A percentile compares a stretch with the other conserved stretches of the same genome.
phyloP scores from a whole-genome alignment of 345 rosid species.

The Eucalyptus sideroxylon region DNA sequence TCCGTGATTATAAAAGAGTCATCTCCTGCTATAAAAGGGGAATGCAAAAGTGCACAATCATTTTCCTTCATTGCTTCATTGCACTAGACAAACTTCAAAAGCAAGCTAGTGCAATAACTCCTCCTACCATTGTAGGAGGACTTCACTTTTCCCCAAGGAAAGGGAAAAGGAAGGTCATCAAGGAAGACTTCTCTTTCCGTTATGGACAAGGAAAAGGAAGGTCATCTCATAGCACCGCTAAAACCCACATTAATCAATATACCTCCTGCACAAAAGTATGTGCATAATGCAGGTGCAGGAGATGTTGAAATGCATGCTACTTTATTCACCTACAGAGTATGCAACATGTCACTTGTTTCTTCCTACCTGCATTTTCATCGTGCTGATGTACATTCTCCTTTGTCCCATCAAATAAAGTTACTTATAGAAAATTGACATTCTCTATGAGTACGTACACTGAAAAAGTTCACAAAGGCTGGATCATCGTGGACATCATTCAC shows the following conservation, averaged over 20 bases:
- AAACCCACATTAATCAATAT: not conserved
- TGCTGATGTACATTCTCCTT: not conserved
- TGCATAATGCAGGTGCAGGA: not conserved
- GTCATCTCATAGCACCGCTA: not conserved
- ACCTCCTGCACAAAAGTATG: not conserved
- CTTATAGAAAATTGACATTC: not conserved
- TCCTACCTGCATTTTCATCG: not conserved
- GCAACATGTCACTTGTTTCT: not conserved
- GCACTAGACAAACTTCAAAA: not conserved
- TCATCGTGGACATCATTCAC: constrained; percentile 56
- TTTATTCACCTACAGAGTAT: not conserved
- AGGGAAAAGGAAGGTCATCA: not conserved
- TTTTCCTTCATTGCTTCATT: not conserved
- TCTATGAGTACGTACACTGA: constrained; percentile 42
- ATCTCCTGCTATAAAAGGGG: not conserved
- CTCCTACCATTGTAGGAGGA: not conserved
- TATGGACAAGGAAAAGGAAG: not conserved
- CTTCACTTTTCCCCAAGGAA: not conserved
- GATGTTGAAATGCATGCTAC: not conserved
- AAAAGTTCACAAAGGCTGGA: constrained; percentile 78
- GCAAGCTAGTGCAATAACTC: not conserved
- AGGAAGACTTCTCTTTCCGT: not conserved
- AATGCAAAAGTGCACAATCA: not conserved
- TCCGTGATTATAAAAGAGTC: not conserved
- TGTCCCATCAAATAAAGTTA: not conserved